Evolutionary conservation across 2,329 filamentous ascomycete genomes (phyloP).

Genomic region (Botryotinia convoluta): DNA sequence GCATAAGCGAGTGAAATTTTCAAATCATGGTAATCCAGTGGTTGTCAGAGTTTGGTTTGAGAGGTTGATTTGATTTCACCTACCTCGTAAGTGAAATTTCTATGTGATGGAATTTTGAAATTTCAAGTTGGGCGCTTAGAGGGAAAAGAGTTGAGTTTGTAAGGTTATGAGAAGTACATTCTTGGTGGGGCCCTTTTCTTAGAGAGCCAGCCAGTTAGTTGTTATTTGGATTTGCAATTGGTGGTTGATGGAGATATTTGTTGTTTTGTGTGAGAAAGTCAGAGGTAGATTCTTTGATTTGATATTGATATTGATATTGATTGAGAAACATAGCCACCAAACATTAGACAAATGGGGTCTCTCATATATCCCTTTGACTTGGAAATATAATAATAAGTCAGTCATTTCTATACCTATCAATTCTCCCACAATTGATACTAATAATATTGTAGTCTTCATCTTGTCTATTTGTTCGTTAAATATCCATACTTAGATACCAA

Average conservation of each 20-base stretch:
- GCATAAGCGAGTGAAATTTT: slow-evolving; percentile 3
- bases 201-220: neutral
- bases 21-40: neutral
- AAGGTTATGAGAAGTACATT: neutral
- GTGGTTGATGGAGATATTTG: neutral
- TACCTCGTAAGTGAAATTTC: neutral
- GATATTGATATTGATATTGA: neutral
- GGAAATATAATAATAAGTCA: neutral
- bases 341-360: neutral
- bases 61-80: neutral
- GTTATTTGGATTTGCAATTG: neutral
- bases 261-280: neutral
- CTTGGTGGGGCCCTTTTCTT: neutral
- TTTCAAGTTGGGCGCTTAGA: neutral
- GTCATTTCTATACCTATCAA: neutral
- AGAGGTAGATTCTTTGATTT: neutral
- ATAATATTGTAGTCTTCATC: neutral
- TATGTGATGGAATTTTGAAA: neutral
- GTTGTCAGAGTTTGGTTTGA: neutral
- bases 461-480: neutral
- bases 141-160: neutral
- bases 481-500: no score
- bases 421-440: neutral
- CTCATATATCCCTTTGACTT: neutral
- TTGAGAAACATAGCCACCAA: neutral